phyloP scores from a whole-genome alignment of 1,284 basidiomycete species.

The Entoloma clypeatum region DNA sequence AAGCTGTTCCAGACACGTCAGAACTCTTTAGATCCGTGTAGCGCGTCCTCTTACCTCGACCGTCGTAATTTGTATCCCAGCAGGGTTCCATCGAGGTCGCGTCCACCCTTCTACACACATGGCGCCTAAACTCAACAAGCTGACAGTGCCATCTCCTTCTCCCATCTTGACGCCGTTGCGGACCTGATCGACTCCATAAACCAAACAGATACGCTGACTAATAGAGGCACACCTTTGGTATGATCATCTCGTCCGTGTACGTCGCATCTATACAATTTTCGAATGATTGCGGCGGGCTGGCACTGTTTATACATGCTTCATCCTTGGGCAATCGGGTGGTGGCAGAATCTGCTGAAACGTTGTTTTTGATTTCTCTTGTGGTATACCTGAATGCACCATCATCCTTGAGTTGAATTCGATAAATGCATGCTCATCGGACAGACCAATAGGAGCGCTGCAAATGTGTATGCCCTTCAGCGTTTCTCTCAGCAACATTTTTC shows the following conservation, averaged over 20 bases:
- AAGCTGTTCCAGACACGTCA: conserved; percentile 45
- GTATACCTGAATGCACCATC: conserved; percentile 59
- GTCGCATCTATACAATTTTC: conserved; percentile 82
- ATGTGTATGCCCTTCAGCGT: conserved; percentile 2
- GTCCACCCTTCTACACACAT: conserved; percentile 99
- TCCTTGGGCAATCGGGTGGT: too few relatives aligned
- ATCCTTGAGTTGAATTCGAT: too few relatives aligned
- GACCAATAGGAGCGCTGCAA: conserved; percentile 74
- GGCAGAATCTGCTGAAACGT: too few relatives aligned
- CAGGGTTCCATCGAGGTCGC: conserved; percentile 88
- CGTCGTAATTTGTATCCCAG: conserved; percentile 81
- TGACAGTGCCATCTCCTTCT: conserved; percentile 96
- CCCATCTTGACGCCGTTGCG: conserved; percentile 85
- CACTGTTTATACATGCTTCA: too few relatives aligned
- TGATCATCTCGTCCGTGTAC: conserved; percentile 61
- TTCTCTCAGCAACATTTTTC: neutral
- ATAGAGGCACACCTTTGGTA: conserved; percentile 52
- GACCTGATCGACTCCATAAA: conserved; percentile 36
- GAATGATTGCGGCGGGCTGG: conserved; percentile 55
- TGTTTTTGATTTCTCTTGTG: conserved; percentile 65
- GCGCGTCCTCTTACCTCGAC: conserved; percentile 60
- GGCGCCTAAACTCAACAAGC: conserved; percentile 82
- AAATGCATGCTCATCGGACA: too few relatives aligned
- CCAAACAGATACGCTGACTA: neutral
- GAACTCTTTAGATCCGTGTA: conserved; percentile 8